Evolutionary conservation across 2,329 filamentous ascomycete genomes (phyloP).

Genomic region (Botrytis medusae): DNA sequence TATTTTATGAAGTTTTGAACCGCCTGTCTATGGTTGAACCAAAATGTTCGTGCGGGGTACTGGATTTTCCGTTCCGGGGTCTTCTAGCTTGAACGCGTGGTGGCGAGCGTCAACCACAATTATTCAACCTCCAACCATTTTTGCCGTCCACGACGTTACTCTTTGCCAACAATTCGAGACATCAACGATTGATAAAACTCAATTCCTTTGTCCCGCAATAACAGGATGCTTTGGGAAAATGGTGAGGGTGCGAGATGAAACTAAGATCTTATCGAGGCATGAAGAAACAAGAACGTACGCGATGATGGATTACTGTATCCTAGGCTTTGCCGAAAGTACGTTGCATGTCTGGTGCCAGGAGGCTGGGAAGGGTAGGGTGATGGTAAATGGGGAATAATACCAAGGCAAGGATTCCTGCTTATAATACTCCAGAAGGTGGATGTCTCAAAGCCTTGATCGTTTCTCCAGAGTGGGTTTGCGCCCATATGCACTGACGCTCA

Average conservation of each 20-base stretch:
- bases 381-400: background rate
- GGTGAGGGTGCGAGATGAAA: background rate
- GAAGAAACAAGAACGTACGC: background rate
- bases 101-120: background rate
- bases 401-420: background rate
- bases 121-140: background rate
- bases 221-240: background rate
- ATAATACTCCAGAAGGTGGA: background rate
- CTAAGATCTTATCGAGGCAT: background rate
- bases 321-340: background rate
- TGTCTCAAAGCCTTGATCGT: background rate
- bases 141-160: background rate
- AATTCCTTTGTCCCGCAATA: background rate
- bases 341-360: background rate
- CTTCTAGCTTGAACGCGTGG: background rate
- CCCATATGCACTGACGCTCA: background rate
- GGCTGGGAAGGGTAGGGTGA: background rate
- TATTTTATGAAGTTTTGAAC: background rate
- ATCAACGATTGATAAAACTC: background rate
- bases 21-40: background rate
- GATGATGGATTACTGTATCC: background rate
- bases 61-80: background rate
- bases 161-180: background rate
- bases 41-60: background rate
- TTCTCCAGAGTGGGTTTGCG: background rate